Conservation (phyloP, 306 rosid species). For the Glycine tomentella region DNA sequence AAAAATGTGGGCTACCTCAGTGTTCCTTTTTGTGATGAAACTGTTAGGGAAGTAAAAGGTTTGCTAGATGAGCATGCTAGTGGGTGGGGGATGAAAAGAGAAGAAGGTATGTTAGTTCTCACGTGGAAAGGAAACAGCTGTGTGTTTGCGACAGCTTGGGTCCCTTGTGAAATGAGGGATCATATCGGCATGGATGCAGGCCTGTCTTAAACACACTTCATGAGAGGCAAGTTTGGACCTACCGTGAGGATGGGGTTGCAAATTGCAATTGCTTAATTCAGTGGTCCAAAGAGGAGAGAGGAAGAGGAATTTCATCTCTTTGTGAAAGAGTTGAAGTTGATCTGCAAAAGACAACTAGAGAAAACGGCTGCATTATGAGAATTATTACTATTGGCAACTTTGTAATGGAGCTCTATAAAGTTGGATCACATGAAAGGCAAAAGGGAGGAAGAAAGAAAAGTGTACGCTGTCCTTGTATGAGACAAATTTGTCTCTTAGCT, state of each 20-base stretch:
- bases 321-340: conserved; percentile 50
- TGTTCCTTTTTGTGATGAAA: conserved; percentile 71
- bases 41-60: conserved; percentile 67
- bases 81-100: conserved; percentile 98
- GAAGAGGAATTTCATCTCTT: conserved; percentile 47
- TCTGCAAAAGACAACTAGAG: conserved; percentile 41
- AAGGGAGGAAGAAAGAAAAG: not conserved
- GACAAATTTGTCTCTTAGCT: conserved; percentile 50
- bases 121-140: conserved; percentile 98
- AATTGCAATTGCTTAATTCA: conserved; percentile 24
- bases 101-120: conserved; percentile 83
- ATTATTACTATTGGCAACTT: conserved; percentile 40
- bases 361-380: conserved; percentile 53
- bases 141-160: conserved; percentile 90
- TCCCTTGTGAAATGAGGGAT: conserved; percentile 61
- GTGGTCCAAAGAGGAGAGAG: conserved; percentile 50
- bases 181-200: conserved; percentile 35
- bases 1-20: conserved; percentile 64
- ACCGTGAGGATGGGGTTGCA: conserved; percentile 21
- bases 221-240: conserved; percentile 38
- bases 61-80: conserved; percentile 96
- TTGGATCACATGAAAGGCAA: conserved; percentile 58
- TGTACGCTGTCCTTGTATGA: conserved; percentile 49
- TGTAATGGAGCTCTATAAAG: conserved; percentile 37
- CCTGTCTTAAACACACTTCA: conserved; percentile 24